Base-by-base conservation (phyloP, 2,329 filamentous ascomycete species). In the Cercospora sesami region DNA sequence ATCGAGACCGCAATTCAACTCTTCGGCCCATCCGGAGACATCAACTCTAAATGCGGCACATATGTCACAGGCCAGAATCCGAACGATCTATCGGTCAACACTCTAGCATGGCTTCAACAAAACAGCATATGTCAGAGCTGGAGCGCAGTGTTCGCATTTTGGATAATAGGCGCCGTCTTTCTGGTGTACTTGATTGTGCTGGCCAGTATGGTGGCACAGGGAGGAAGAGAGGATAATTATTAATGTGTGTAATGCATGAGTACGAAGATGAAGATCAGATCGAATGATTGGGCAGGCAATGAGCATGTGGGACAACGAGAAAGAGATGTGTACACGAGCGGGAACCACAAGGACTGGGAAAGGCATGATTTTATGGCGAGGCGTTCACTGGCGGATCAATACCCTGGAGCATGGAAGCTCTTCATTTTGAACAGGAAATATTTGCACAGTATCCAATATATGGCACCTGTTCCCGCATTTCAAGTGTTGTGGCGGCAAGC, bases 181-280 rank as follows among this genome's bases (percentile, higher is more conserved):
- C 83, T 89, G 74, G 76, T 89, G 23, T 90, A 87, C 86, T 88
- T 90, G 86, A 86, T 89, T 76, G 78, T 90, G 59, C 85, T 90
- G 82, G 85, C 73, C 21, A 68, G 69, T 62, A 76, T 73, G 73
- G 76, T 78, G 10, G 76, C 76, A 30, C 70, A 74, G 55, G 75
- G 73, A 42, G 74, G 73, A 16, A 69, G 71, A 62, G 75, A 74
- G n/a, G 75, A 75, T 51, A 64, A 59, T 5, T 64, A 58, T 30
- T 64, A 59, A 64, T 64, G 8, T 48, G 60, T 33, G 31, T 21
- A 21, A 23, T 16, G 8, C n/a, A 33, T 31, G 55, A 26, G 55
- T n/a, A 59, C 28, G 31, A 59, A 28, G 5, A 59, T 31, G 60
- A 33, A 33, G 7, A 26, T 55, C 48, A 28, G 23, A 26, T 28